These are phyloP conservation scores for Phycomyces nitens DNA, from an alignment of 192 early-diverging fungal genomes.

Conservation along the genomic window DNA sequence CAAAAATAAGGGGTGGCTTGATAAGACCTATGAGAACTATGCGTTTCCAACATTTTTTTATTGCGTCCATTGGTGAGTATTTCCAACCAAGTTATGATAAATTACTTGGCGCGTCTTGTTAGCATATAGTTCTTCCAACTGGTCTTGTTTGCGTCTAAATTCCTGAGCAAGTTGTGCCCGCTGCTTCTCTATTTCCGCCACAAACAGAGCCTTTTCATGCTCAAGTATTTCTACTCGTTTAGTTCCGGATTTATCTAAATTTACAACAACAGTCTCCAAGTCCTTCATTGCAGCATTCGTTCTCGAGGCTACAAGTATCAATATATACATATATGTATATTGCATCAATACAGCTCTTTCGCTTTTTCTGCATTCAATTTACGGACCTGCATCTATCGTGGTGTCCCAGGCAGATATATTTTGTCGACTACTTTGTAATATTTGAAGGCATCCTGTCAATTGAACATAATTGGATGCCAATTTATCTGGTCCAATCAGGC, in stretches of 20 bases:
- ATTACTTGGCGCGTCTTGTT: constrained; percentile 9
- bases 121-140: constrained; percentile 6
- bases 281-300: too few relatives aligned
- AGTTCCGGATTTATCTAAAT: too few relatives aligned
- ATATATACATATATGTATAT: too few relatives aligned
- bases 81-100: constrained; percentile 5
- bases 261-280: too few relatives aligned
- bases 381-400: too few relatives aligned
- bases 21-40: too few relatives aligned
- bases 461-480: constrained; percentile 1
- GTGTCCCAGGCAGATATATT: too few relatives aligned
- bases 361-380: too few relatives aligned
- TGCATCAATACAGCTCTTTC: too few relatives aligned
- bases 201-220: neutral
- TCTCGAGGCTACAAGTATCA: too few relatives aligned
- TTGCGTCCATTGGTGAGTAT: neutral
- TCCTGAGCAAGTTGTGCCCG: neutral
- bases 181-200: neutral
- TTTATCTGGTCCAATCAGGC: neutral
- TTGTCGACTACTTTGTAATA: neutral
- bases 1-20: too few relatives aligned
- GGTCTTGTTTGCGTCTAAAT: constrained; percentile 1
- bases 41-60: neutral
- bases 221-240: neutral
- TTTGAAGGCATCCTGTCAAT: neutral